Conservation (phyloP, 192 early-diverging fungal genomes). For the Gigaspora rosea region DNA sequence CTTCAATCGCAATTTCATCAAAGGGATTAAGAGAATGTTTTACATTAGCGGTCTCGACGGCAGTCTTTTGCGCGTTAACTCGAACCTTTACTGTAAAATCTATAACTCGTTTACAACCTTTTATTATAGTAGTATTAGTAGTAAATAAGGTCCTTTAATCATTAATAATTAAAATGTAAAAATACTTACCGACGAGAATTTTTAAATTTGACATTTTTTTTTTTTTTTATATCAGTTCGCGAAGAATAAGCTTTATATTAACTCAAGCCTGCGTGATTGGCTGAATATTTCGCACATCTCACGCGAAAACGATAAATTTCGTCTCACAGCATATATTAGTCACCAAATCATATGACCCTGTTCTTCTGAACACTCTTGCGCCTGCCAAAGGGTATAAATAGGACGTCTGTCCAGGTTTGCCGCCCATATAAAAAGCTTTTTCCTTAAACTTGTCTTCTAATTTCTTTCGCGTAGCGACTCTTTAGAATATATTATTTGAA, state of each 20-base stretch:
- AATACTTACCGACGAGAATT: constrained; percentile 31
- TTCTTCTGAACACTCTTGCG: neutral
- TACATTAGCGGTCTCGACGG: constrained; percentile 88
- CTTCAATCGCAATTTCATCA: constrained; percentile 98
- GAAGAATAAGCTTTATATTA: too few relatives aligned
- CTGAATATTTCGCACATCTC: too few relatives aligned
- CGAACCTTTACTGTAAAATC: constrained; percentile 99
- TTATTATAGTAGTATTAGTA: neutral
- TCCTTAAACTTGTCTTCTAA: neutral
- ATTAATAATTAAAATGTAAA: neutral
- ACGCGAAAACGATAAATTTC: too few relatives aligned
- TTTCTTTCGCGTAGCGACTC: neutral
- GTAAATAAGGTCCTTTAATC: neutral
- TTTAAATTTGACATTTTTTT: constrained; percentile 26
- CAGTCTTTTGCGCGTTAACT: constrained; percentile 82
- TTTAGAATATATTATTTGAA: neutral
- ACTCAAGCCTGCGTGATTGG: too few relatives aligned
- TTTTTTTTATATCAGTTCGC: too few relatives aligned
- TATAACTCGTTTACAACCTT: constrained; percentile 87
- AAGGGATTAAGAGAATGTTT: constrained; percentile 99
- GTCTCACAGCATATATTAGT: too few relatives aligned
- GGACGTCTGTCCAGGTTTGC: neutral
- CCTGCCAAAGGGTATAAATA: constrained; percentile 18
- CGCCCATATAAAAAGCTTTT: constrained; percentile 4
- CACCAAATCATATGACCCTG: too few relatives aligned